A percentile compares a stretch with the other conserved stretches of the same genome.
Conservation (phyloP, 2,329 filamentous ascomycete species). For the Bipolaris sorokiniana region DNA sequence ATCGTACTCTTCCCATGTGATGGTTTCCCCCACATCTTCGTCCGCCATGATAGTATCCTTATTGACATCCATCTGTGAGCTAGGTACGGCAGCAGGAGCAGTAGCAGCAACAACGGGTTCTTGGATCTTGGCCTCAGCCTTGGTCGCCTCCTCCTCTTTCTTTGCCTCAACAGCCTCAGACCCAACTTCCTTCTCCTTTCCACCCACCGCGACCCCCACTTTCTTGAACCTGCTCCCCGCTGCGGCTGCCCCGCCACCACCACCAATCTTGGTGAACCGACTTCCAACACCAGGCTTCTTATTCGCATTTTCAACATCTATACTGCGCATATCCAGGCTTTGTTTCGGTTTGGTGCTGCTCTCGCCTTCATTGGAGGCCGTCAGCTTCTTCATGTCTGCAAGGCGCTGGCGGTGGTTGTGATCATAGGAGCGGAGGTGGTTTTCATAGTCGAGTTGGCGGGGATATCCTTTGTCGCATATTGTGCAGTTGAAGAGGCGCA, state of each 20-base stretch:
- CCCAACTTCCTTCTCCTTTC: background rate
- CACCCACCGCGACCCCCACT: constrained; percentile 59
- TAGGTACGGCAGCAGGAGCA: background rate
- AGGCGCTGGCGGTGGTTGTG: constrained; percentile 79
- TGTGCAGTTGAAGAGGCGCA: constrained; percentile 56
- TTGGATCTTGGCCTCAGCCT: constrained; percentile 48
- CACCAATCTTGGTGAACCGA: constrained; percentile 40
- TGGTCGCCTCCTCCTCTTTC: constrained; percentile 4
- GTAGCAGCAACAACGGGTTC: constrained; percentile 1
- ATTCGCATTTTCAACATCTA: constrained; percentile 27
- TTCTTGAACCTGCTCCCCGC: constrained; percentile 68
- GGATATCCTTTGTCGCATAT: constrained; percentile 92
- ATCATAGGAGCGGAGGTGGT: constrained; percentile 92
- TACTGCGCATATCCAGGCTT: constrained; percentile 33
- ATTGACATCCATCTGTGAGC: constrained; percentile 17
- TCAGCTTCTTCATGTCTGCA: constrained; percentile 80
- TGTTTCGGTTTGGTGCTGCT: constrained; percentile 25
- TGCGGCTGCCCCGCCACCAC: constrained; percentile 17
- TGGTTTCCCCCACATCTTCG: constrained; percentile 28
- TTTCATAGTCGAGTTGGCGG: constrained; percentile 94
- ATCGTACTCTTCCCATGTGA: constrained; percentile 58
- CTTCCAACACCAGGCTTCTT: constrained; percentile 27
- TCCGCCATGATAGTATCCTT: constrained; percentile 32
- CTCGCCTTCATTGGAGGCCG: constrained; percentile 36
- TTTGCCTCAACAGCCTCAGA: background rate